Conservation (phyloP, 2,329 filamentous ascomycete genomes). For the Graphium sp. region DNA sequence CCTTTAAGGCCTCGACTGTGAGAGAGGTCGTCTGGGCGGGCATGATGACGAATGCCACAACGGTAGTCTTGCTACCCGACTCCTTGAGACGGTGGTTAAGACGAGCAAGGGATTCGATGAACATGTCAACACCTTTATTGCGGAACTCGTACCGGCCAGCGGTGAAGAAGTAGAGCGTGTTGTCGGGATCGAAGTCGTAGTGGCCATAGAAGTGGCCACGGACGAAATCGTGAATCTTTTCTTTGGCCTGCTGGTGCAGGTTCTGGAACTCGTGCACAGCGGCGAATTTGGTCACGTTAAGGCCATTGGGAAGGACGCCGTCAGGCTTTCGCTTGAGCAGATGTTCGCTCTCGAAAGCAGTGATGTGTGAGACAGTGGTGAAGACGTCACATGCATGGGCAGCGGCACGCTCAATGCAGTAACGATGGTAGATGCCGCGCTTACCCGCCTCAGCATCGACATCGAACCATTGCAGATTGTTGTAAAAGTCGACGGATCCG, state of each 20-base stretch:
- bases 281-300: conserved; percentile 60
- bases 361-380: conserved; percentile 97
- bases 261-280: conserved; percentile 99
- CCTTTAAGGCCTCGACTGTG: conserved; percentile 88
- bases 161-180: conserved; percentile 96
- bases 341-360: conserved; percentile 95
- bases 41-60: conserved; percentile 98
- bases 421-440: conserved; percentile 94
- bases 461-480: conserved; percentile 93
- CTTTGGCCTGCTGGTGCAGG: conserved; percentile 86
- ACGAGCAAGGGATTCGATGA: conserved; percentile 88
- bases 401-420: conserved; percentile 91
- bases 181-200: conserved; percentile 91
- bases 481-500: conserved; percentile 97
- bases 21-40: conserved; percentile 90
- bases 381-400: conserved; percentile 91
- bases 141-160: conserved; percentile 93
- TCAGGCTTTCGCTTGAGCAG: conserved; percentile 94
- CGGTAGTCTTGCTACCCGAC: conserved; percentile 73
- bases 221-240: conserved; percentile 97
- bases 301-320: conserved; percentile 84
- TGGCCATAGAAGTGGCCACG: conserved; percentile 97
- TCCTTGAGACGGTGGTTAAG: conserved; percentile 86
- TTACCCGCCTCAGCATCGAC: conserved; percentile 94
- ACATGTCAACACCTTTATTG: conserved; percentile 99